Evolutionary conservation across 371 early-diverging fungal genomes (phyloP), one percentile per base, ranked within the genome.

Genomic region (Funneliformis caledonium): DNA sequence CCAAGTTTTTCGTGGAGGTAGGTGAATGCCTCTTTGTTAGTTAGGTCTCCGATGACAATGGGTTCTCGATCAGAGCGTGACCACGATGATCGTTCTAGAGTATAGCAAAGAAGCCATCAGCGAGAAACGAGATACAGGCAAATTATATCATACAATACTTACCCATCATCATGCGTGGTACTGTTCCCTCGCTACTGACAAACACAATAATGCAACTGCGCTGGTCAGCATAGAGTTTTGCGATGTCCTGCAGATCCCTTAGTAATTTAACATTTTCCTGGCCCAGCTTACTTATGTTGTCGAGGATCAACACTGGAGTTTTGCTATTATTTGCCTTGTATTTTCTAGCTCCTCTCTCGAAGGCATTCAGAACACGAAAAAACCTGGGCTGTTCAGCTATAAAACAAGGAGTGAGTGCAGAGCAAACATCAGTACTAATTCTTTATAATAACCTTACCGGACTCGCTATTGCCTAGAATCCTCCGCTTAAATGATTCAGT

Each of bases 1-100:
- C 47, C 62, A 45, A 76, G 77, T 60, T 76, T 76, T 19, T 33
- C 33, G 47, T 9, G 43, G 37, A 76, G 75, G 33, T 56, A 75
- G 42, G 5, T 60, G 64, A 76, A 47, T 33, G 77, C 37, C 0
- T 76, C 77, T 43, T 50, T 47, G 22, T 64, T 60, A 65, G 77
- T 76, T 60, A 64, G 4, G 33, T 76, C 77, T 76, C 65, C 65
- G 56, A 76, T 76, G 31, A 62, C 47, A 60, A 60, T 26, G 5
- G 77, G 69, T 0, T 48, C 0, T 52, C 31, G 16, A n/a, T 78
- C 52, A 78, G 78, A 48, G n/a, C 69, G 26, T 47, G 69, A 78
- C 52, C 69, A 78, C n/a, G 78, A 78, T 37, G 78, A 78, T 65
- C 70, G 48, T 64, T 52, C 69, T 78, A 78, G 78, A 78, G 67